Evolutionary conservation across 495 filamentous ascomycete genomes (phyloP), one percentile per base, ranked within the genome.

Genomic region (Cercophora samala): DNA sequence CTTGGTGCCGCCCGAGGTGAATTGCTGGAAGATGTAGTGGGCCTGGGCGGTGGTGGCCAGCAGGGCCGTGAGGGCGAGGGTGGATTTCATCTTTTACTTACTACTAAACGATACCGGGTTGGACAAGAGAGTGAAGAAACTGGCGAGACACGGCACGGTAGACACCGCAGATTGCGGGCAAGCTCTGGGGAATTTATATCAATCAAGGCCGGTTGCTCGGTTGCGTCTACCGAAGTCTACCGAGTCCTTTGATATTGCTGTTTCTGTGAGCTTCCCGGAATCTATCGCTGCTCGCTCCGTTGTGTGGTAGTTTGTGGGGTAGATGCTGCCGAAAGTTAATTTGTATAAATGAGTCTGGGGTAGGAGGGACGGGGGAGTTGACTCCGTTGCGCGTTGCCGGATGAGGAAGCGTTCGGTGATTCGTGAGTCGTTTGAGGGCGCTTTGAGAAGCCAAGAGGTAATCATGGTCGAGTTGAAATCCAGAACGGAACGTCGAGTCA

Each of bases 21-120:
- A 70, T 26, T 79, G 70, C 64, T 85, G 78, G 75, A 86, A 86
- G 69, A 83, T 81, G 72, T 81, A 81, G 70, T 81, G 79, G 6
- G 69, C 79, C 11, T 74, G 70, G 19, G 71, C 76, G 64, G 63
- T 69, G 63, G 76, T 69, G 13, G 72, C 74, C 51, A 70, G 68
- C 8, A 69, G 63, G 22, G 70, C 69, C 52, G 72, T 58, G 67
- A 77, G 46, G 32, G 68, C 64, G 62, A 75, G 61, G 65, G 73
- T 65, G 66, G 59, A 58, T 74, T 77, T 81, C 78, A 78, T 81
- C 37, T 5, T 74, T n/a, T n/a, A n/a, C n/a, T n/a, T n/a, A n/a
- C n/a, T n/a, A n/a, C n/a, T n/a, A n/a, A 32, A 32, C 29, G 37
- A 46, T 46, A 46, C 37, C 37, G 37, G 37, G 37, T 13, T 24